Evolutionary conservation across 2,329 filamentous ascomycete species (phyloP).

Genomic region (Endoconidiophora polonica): DNA sequence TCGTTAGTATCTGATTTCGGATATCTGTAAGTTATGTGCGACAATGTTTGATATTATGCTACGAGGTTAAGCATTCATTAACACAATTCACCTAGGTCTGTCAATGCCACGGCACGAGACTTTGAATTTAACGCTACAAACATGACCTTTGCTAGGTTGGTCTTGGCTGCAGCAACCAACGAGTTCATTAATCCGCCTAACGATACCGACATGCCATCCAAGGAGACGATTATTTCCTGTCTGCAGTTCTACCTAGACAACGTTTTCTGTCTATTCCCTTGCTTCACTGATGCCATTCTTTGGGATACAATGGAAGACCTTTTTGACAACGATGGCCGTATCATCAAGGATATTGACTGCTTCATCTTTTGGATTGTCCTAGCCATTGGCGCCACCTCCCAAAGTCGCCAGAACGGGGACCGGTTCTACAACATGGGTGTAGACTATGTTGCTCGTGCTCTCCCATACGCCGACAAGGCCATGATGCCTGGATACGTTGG

Average conservation of each 20-base stretch:
- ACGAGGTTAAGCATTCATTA: background rate
- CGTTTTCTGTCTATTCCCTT: conserved; percentile 63
- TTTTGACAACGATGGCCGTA: conserved; percentile 50
- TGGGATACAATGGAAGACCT: conserved; percentile 66
- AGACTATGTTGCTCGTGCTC: conserved; percentile 42
- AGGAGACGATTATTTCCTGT: conserved; percentile 25
- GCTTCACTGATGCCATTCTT: conserved; percentile 65
- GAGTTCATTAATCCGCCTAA: conserved; percentile 49
- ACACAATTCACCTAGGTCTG: conserved; percentile 39
- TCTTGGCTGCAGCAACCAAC: conserved; percentile 66
- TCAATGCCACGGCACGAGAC: conserved; percentile 87
- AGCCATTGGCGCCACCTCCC: conserved; percentile 60
- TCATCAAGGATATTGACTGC: conserved; percentile 52
- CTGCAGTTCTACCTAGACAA: conserved; percentile 76
- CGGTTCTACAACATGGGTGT: conserved; percentile 42
- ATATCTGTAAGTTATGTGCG: conserved; percentile 47
- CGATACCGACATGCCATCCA: conserved; percentile 48
- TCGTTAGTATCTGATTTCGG: conserved; percentile 88
- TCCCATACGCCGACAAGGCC: conserved; percentile 66
- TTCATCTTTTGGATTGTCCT: conserved; percentile 84
- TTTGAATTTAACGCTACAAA: conserved; percentile 77
- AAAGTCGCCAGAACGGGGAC: conserved; percentile 53
- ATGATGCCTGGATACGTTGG: conserved; percentile 69
- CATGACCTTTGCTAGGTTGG: conserved; percentile 82
- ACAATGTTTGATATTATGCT: background rate